Evolutionary conservation across 441 rosid genomes (phyloP).

Genomic region (Jatropha podagrica): DNA sequence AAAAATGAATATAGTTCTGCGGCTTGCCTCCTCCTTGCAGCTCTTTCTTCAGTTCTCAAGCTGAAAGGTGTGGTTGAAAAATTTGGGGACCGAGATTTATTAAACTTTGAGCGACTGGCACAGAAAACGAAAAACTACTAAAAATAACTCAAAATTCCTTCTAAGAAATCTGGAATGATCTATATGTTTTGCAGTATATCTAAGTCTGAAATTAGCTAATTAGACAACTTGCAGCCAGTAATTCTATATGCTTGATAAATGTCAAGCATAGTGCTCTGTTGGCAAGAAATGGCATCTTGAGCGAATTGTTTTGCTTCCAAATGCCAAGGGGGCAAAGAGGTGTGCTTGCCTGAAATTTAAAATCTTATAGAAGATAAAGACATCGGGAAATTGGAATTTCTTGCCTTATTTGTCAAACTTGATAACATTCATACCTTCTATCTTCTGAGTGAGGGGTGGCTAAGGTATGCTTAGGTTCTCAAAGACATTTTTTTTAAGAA

Average conservation of each 20-base stretch:
- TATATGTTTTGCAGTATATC: background rate
- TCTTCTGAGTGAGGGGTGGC: slow-evolving; percentile 60
- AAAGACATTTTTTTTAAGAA: too few species aligned
- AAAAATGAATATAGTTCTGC: background rate
- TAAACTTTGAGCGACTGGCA: slow-evolving; percentile 60
- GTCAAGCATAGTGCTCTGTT: slow-evolving; percentile 54
- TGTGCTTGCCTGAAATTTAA: slow-evolving; percentile 41
- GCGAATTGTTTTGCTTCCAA: slow-evolving; percentile 53
- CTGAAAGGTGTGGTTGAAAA: slow-evolving; percentile 64
- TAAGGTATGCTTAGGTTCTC: slow-evolving; percentile 37
- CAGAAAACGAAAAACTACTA: slow-evolving; percentile 16
- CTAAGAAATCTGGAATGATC: slow-evolving; percentile 7
- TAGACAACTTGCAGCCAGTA: background rate
- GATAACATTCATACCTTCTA: slow-evolving; percentile 44
- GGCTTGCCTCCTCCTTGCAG: slow-evolving; percentile 69
- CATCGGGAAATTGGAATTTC: background rate
- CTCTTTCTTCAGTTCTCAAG: slow-evolving; percentile 80
- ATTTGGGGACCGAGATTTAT: slow-evolving; percentile 57
- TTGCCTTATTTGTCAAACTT: background rate
- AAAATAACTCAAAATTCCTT: slow-evolving; percentile 21
- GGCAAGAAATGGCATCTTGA: slow-evolving; percentile 69
- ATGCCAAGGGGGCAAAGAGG: slow-evolving; percentile 46
- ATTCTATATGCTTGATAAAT: background rate
- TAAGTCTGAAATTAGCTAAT: background rate
- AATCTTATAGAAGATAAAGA: background rate